Conservation (phyloP, 345 rosid species). For the Murraya paniculata region DNA sequence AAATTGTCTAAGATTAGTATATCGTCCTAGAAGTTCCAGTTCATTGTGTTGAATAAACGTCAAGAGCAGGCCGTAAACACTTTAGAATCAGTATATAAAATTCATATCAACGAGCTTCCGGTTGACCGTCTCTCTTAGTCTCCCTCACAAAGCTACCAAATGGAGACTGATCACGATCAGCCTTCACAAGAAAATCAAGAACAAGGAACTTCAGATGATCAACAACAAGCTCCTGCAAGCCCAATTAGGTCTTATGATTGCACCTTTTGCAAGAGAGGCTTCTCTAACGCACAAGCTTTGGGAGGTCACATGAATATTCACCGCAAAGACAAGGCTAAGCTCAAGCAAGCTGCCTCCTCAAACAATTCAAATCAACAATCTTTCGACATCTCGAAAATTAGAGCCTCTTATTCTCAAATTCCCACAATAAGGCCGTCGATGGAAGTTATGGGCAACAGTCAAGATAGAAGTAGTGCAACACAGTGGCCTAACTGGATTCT, state of each 20-base stretch:
- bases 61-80: slow-evolving; percentile 16
- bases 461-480: slow-evolving; percentile 4
- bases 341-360: slow-evolving; percentile 38
- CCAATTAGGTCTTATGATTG: slow-evolving; percentile 65
- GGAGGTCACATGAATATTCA: slow-evolving; percentile 98
- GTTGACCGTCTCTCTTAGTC: slow-evolving; percentile 18
- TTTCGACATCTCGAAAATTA: slow-evolving; percentile 2
- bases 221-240: slow-evolving; percentile 15
- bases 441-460: neutral
- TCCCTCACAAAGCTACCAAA: slow-evolving; percentile 5
- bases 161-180: slow-evolving; percentile 26
- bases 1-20: slow-evolving; percentile 2
- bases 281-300: slow-evolving; percentile 86
- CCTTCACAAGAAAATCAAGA: slow-evolving; percentile 20
- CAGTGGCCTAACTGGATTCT: slow-evolving; percentile 23
- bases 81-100: slow-evolving; percentile 7
- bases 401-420: slow-evolving; percentile 9
- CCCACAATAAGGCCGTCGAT: neutral
- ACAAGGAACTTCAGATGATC: slow-evolving; percentile 19
- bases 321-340: slow-evolving; percentile 73
- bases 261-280: slow-evolving; percentile 83
- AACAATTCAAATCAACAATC: slow-evolving; percentile 17
- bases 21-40: slow-evolving; percentile 1
- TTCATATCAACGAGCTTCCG: slow-evolving; percentile 4
- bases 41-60: neutral